phyloP scores from a whole-genome alignment of 257 asterid species.

The Catharanthus roseus region DNA sequence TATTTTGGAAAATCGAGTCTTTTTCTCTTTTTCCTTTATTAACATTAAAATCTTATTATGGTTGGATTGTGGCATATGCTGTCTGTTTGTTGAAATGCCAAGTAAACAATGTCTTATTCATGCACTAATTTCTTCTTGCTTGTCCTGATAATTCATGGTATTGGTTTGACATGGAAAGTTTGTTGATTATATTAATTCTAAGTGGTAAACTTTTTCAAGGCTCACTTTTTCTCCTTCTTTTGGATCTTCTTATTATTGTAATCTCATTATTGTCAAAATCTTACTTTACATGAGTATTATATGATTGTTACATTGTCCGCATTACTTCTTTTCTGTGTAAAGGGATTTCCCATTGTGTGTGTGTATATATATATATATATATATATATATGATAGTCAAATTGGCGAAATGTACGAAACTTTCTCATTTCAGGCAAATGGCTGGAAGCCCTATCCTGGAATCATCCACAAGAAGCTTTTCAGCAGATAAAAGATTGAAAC shows the following conservation, averaged over 20 bases:
- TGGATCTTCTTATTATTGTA: conserved; percentile 1
- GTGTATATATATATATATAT: too few relatives aligned
- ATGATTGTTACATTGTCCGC: neutral
- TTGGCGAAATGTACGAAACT: neutral
- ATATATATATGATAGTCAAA: neutral
- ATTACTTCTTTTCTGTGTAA: neutral
- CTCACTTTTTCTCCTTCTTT: neutral
- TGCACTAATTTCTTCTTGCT: neutral
- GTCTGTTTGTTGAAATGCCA: neutral
- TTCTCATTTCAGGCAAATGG: neutral
- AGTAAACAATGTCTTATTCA: neutral
- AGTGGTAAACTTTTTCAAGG: conserved; percentile 4
- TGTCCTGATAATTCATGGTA: neutral
- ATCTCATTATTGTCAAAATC: neutral
- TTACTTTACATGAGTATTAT: conserved; percentile 4
- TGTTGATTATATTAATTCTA: neutral
- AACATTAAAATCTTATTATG: too few relatives aligned
- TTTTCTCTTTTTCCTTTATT: neutral
- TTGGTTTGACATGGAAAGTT: conserved; percentile 3
- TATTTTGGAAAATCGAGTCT: neutral
- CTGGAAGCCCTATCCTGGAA: conserved; percentile 2
- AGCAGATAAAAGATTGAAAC: conserved; percentile 13
- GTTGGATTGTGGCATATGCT: neutral
- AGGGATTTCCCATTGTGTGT: neutral
- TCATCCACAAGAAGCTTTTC: conserved; percentile 7